Evolutionary conservation across 331 rosid genomes (phyloP), one percentile per base, ranked within the genome.

Genomic region (Phaseolus coccineus): DNA sequence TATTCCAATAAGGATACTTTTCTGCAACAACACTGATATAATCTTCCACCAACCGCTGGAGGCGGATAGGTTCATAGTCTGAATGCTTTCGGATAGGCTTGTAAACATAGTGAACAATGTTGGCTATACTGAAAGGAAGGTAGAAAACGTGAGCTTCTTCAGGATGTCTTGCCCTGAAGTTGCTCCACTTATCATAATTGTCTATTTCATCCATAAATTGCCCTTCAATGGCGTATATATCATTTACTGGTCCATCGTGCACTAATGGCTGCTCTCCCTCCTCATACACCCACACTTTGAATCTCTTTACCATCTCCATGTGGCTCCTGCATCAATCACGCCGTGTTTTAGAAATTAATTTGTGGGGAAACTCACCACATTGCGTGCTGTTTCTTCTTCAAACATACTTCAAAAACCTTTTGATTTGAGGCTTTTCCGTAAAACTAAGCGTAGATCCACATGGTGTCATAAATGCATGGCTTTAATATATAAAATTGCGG

Each of bases 1-100:
- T 85, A 27, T 90, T 92, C 97, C 97, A 92, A 25, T 80, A 85
- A 39, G 92, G 96, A 48, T 92, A 88, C 78, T 81, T 86, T 2
- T 61, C 22, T 2, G 94, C 82, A 24, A 91, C 50, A 14, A 87
- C 77, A 14, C 48, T 9, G 3, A 85, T 39, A 55, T 91, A 85
- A 84, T 91, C 93, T 39, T 37, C 63, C 12, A 84, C 80, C 57
- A 90, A 51, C 24, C 67, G 35, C 40, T 67, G 67, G 47, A 82
- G 31, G 40, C 77, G 71, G 24, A 78, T 58, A 84, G 78, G 81
- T 33, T 85, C 8, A 40, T 86, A 84, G 69, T 86, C 88, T 5
- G 65, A 47, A 58, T 28, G 39, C 10, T 30, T 59, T 5, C 1
- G 8, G 10, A 59, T 59, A 30, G 66, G 66, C 19, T 28, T 59